phyloP scores from a whole-genome alignment of 2,329 filamentous ascomycete genomes.

The Xylariales sp. region DNA sequence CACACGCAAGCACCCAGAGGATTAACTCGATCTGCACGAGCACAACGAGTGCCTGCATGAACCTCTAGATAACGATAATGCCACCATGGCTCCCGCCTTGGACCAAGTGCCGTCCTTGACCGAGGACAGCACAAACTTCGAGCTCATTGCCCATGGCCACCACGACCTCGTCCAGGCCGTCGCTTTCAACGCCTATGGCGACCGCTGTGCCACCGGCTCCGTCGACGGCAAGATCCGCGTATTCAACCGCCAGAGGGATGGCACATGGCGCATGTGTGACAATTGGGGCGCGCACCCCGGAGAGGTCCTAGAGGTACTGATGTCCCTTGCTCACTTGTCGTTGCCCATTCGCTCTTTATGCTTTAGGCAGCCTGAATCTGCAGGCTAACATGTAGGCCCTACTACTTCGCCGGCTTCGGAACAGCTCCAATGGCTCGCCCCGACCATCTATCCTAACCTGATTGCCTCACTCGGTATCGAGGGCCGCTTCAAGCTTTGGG shows the following conservation, averaged over 20 bases:
- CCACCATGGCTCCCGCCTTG: conserved; percentile 7
- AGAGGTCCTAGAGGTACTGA: conserved; percentile 87
- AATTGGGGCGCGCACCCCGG: conserved; percentile 88
- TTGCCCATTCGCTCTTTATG: too few species aligned
- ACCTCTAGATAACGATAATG: too few species aligned
- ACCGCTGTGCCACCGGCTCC: conserved; percentile 84
- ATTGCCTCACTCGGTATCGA: conserved; percentile 87
- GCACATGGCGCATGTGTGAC: conserved; percentile 75
- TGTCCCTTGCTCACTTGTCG: too few species aligned
- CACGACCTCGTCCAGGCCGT: conserved; percentile 78
- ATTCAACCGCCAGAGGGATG: conserved; percentile 78
- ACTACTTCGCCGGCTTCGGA: conserved; percentile 14
- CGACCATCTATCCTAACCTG: conserved; percentile 80
- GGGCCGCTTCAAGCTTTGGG: conserved; percentile 87
- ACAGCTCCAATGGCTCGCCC: conserved; percentile 89
- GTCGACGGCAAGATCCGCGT: conserved; percentile 91
- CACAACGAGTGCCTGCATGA: too few species aligned
- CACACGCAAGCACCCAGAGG: too few species aligned
- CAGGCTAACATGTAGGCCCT: too few species aligned
- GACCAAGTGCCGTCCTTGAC: conserved; percentile 8
- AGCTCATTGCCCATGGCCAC: conserved; percentile 69
- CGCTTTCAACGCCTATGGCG: conserved; percentile 89
- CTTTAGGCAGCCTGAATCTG: too few species aligned
- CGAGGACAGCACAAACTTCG: conserved; percentile 46
- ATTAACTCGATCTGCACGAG: too few species aligned